Conservation (phyloP, 164 flowering plant species). For the Tinospora cordifolia region DNA sequence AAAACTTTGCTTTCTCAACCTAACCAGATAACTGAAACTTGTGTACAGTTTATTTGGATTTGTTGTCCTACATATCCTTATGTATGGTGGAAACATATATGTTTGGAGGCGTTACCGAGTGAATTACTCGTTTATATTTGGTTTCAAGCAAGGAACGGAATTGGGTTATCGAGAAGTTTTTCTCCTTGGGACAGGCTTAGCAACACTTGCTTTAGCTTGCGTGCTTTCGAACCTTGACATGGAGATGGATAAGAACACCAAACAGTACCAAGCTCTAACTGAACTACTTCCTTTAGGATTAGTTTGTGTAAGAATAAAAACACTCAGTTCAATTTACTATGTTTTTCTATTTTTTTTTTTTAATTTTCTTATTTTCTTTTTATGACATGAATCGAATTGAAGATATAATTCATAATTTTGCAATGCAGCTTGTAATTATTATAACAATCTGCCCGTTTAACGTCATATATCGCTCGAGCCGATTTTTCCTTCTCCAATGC, state of each 20-base stretch:
- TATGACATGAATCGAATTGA: neutral
- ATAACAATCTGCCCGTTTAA: constrained; percentile 50
- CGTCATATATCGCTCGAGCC: constrained; percentile 58
- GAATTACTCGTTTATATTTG: constrained; percentile 64
- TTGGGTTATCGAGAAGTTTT: constrained; percentile 50
- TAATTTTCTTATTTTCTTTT: no score
- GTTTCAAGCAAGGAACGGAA: constrained; percentile 59
- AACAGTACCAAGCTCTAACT: constrained; percentile 28
- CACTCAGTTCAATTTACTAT: neutral
- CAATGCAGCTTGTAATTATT: constrained; percentile 35
- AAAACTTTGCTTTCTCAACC: neutral
- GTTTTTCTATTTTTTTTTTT: neutral
- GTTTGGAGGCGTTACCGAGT: constrained; percentile 57
- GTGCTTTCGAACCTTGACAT: constrained; percentile 51
- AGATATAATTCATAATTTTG: neutral
- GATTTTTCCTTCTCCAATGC: constrained; percentile 46
- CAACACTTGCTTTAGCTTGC: constrained; percentile 37
- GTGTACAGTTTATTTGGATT: constrained; percentile 55
- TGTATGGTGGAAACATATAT: constrained; percentile 50
- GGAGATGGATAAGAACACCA: constrained; percentile 44
- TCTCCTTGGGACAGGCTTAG: constrained; percentile 34
- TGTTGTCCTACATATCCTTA: constrained; percentile 48
- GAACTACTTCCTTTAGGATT: constrained; percentile 48
- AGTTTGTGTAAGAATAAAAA: constrained; percentile 15
- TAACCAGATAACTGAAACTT: neutral